Base-by-base conservation (phyloP, 2,329 filamentous ascomycete species). In the Colletotrichum sp. region DNA sequence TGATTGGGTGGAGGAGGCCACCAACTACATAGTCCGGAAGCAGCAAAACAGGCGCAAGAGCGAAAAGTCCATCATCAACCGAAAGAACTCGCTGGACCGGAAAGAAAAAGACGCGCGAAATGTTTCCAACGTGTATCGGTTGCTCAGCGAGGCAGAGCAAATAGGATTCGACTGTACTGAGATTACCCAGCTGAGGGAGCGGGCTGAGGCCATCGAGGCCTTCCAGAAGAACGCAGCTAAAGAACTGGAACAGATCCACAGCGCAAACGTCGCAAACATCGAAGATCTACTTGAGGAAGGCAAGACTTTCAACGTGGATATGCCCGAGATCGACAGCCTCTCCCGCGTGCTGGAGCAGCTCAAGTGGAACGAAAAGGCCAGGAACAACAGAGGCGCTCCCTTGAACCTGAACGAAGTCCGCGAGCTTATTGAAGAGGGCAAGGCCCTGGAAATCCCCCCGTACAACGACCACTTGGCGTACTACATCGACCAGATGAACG, bases 1-100 rank as follows among this genome's bases (percentile, higher is more conserved):
- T 83, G 95, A 98, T 81, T 98, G 97, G 94, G 95, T 98, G 76
- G 97, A 98, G 80, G 96, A 98, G 85, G 97, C 97, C 77, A 97
- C 95, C 80, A 96, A 94, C 81, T 99, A 97, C 86, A 98, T 96
- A 80, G 96, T 97, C 73, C 94, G 97, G 78, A 99, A 99, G 86
- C 96, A 98, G 86, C 96, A 98, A 84, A 98, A 97, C 81, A 94
- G 97, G 76, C 95, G 96, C 75, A 98, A 98, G 85, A 98, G 94
- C 83, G 96, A 98, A 80, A 97, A 95, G 81, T 91, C 90, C 58
- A 97, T 94, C 58, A 97, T 94, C 76, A 93, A 91, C 79, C 90
- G 92, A 69, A 90, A 90, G 57, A 76, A 71, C 59, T 76, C 73
- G 34, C 3, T 82, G 80, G 96, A 98, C 80, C 89, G 93, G 78